Conservation (phyloP, 345 rosid genomes). For the Lepidium didymum region DNA sequence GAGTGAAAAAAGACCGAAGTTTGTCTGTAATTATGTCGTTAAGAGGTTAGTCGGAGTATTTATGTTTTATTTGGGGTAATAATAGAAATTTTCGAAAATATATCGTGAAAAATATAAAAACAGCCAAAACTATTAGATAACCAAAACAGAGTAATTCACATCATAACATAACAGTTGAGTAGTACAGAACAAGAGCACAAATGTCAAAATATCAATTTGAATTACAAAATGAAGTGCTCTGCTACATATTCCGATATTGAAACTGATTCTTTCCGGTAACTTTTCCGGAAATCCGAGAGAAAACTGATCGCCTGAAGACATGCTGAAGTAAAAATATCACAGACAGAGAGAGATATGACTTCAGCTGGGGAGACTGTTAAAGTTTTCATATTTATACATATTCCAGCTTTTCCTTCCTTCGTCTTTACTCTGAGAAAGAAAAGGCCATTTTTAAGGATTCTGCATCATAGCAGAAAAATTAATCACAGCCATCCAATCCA, state of each 20-base stretch:
- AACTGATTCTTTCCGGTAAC: not conserved
- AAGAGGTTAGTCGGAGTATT: not conserved
- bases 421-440: not conserved
- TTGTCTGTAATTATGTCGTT: not conserved
- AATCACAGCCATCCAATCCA: conserved; percentile 62
- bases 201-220: not conserved
- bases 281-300: conserved; percentile 1
- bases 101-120: not conserved
- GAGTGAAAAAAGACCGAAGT: not conserved
- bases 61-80: not conserved
- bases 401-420: not conserved
- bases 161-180: not conserved
- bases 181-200: not conserved
- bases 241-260: not conserved
- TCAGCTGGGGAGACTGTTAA: not conserved
- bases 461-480: not conserved
- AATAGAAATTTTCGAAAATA: not conserved
- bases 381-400: conserved; percentile 15
- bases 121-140: not conserved
- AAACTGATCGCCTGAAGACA: conserved; percentile 3
- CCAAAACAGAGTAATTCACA: conserved; percentile 16
- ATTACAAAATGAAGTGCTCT: not conserved
- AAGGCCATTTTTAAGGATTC: not conserved
- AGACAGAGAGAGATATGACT: not conserved
- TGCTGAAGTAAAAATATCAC: conserved; percentile 12